These are phyloP conservation scores for Microbotryum scabiosae DNA, from an alignment of 1,284 basidiomycete species.

Conservation along the genomic window DNA sequence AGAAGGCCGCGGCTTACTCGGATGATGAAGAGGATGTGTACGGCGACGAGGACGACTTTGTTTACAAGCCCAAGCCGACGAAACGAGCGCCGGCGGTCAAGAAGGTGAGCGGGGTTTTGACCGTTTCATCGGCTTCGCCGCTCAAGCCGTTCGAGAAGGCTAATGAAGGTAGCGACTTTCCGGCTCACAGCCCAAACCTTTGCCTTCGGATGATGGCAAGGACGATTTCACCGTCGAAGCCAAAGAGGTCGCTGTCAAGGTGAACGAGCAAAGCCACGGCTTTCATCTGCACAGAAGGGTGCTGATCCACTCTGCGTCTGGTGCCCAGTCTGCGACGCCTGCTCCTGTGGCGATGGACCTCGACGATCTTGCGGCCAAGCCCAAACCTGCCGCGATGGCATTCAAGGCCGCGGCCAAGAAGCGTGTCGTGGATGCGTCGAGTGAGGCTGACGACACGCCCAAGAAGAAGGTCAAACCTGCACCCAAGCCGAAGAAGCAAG, in stretches of 20 bases:
- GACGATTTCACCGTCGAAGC: too few relatives aligned
- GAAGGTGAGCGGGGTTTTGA: background rate
- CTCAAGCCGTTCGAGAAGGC: too few relatives aligned
- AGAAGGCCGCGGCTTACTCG: slow-evolving; percentile 2
- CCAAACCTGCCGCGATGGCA: too few relatives aligned
- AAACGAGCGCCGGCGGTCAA: slow-evolving; percentile 48
- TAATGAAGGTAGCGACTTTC: too few relatives aligned
- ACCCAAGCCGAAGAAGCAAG: slow-evolving; percentile 1
- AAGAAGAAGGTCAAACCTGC: slow-evolving; percentile 8
- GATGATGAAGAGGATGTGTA: slow-evolving; percentile 51
- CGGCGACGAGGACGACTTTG: slow-evolving; percentile 20
- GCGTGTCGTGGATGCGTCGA: slow-evolving; percentile 45
- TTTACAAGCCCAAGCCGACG: slow-evolving; percentile 26
- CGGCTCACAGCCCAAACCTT: too few relatives aligned
- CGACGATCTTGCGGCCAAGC: too few relatives aligned
- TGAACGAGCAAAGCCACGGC: too few relatives aligned
- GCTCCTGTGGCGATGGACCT: too few relatives aligned
- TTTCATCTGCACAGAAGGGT: slow-evolving; percentile 40
- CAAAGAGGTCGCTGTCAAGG: too few relatives aligned
- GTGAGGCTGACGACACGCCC: slow-evolving; percentile 46
- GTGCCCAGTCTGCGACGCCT: too few relatives aligned
- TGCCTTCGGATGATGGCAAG: too few relatives aligned
- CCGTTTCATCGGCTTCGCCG: too few relatives aligned
- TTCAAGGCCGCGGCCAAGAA: slow-evolving; percentile 46
- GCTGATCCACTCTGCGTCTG: background rate